Conservation (phyloP, 306 rosid genomes). For the Nissolia schottii region DNA sequence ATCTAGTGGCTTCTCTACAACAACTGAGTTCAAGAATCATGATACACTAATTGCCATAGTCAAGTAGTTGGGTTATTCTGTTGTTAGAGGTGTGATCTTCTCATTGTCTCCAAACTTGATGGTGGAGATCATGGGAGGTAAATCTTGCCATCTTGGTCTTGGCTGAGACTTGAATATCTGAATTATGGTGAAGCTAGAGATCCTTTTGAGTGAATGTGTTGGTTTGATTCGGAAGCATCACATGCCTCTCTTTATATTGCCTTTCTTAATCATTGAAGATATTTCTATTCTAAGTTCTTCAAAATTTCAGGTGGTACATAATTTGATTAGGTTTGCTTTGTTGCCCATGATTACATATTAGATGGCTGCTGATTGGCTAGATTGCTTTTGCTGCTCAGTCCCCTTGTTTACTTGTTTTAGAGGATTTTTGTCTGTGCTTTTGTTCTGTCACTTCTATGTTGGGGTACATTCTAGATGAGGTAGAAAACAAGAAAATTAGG, state of each 20-base stretch:
- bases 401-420: conserved; percentile 8
- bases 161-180: neutral
- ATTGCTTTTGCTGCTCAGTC: conserved; percentile 5
- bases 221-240: neutral
- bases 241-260: conserved; percentile 2
- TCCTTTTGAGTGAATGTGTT: neutral
- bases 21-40: conserved; percentile 1
- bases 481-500: neutral
- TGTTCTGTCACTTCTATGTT: neutral
- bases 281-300: neutral
- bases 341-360: neutral
- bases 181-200: neutral
- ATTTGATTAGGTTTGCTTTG: conserved; percentile 13
- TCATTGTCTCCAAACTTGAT: neutral
- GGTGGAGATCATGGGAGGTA: neutral
- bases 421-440: neutral
- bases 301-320: neutral
- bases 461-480: neutral
- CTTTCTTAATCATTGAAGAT: neutral
- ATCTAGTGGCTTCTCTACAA: conserved; percentile 5
- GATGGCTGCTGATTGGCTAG: neutral
- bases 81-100: neutral
- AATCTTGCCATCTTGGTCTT: neutral
- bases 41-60: neutral
- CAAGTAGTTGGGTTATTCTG: neutral